These are phyloP conservation scores for Beta vulgaris DNA, from an alignment of 148 eudicot genomes.

Conservation along the genomic window DNA sequence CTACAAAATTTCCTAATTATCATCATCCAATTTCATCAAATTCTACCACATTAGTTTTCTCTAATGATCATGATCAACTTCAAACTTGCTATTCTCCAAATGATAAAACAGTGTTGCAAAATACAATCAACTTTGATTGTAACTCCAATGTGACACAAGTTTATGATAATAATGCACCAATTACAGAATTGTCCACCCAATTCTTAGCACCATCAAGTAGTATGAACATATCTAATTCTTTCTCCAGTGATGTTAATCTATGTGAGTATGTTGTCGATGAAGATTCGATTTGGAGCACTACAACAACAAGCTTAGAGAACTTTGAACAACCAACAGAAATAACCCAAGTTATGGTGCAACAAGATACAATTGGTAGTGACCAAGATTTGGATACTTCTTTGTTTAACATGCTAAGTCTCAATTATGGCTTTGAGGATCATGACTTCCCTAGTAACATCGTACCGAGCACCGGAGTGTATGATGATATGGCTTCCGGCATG, in stretches of 20 bases:
- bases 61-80: slow-evolving; percentile 10
- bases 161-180: neutral
- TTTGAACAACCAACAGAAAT: neutral
- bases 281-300: slow-evolving; percentile 16
- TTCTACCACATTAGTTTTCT: slow-evolving; percentile 25
- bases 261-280: slow-evolving; percentile 15
- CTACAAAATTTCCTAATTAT: neutral
- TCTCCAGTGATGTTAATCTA: neutral
- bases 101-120: neutral
- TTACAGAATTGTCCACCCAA: slow-evolving; percentile 4
- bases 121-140: slow-evolving; percentile 10
- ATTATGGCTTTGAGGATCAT: slow-evolving; percentile 16
- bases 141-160: neutral
- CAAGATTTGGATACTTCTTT: slow-evolving; percentile 15
- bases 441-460: neutral
- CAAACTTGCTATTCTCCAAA: neutral
- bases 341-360: slow-evolving; percentile 3
- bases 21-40: slow-evolving; percentile 12
- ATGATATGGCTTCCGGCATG: slow-evolving; percentile 20
- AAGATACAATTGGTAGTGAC: slow-evolving; percentile 4
- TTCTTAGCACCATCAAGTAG: neutral
- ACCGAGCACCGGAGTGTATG: slow-evolving; percentile 5
- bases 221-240: neutral
- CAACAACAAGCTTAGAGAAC: slow-evolving; percentile 12
- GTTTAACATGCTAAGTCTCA: slow-evolving; percentile 13